A percentile compares a stretch with the other conserved stretches of the same genome.
These are phyloP conservation scores for Scalesia atractyloides DNA, from an alignment of 129 eudicot species.

Conservation along the genomic window DNA sequence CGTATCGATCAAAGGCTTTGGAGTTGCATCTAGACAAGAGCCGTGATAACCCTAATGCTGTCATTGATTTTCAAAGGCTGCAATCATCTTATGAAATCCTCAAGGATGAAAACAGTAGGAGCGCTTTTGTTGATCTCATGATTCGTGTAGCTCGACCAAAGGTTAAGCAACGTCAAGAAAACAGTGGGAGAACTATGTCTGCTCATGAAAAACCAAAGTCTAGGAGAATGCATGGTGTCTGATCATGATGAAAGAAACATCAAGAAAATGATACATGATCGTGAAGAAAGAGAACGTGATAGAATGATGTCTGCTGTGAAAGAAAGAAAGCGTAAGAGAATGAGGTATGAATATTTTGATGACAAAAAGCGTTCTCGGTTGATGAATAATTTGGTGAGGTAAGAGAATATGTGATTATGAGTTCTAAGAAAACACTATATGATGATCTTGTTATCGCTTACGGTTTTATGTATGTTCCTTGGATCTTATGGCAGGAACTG, in stretches of 20 bases:
- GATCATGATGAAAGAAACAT: not conserved
- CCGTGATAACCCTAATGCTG: not conserved
- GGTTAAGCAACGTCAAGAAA: not conserved
- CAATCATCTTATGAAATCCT: not conserved
- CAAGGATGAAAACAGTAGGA: not conserved
- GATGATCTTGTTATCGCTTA: too few species aligned
- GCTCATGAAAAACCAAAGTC: not conserved
- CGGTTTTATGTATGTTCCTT: too few species aligned
- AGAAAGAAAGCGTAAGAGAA: not conserved
- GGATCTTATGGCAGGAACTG: too few species aligned
- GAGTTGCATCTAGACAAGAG: constrained; percentile 4
- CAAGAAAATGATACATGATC: not conserved
- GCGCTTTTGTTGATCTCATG: not conserved
- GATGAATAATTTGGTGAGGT: not conserved
- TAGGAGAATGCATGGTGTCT: too few species aligned
- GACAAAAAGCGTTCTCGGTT: not conserved
- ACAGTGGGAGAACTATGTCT: not conserved
- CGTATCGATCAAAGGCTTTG: not conserved
- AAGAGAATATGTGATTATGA: too few species aligned
- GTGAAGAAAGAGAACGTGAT: not conserved
- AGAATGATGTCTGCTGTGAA: not conserved
- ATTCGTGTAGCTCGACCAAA: not conserved
- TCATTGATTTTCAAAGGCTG: not conserved
- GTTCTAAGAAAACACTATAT: too few species aligned
- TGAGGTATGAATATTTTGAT: not conserved